A percentile compares a stretch with the other conserved stretches of the same genome.
These are phyloP conservation scores for Xylaria palmicola DNA, from an alignment of 495 filamentous ascomycete genomes.

Conservation along the genomic window DNA sequence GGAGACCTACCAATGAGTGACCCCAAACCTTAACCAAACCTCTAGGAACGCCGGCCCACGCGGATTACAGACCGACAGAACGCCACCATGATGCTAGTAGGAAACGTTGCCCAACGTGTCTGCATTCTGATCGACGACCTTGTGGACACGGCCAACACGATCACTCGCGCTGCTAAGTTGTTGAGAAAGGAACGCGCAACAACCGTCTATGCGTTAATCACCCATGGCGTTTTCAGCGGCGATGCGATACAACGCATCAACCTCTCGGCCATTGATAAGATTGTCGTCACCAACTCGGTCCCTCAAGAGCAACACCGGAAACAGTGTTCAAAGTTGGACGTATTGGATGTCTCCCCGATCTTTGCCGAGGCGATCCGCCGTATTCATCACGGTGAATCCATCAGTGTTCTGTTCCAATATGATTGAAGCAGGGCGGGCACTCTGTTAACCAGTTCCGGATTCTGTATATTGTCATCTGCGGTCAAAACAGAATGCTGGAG, in stretches of 20 bases:
- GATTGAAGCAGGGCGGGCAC: conserved; percentile 49
- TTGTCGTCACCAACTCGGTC: conserved; percentile 92
- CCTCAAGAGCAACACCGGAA: conserved; percentile 79
- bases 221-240: conserved; percentile 90
- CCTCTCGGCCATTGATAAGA: conserved; percentile 81
- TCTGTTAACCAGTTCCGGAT: neutral
- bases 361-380: conserved; percentile 97
- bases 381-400: conserved; percentile 97
- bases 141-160: conserved; percentile 93
- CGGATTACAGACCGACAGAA: conserved; percentile 91
- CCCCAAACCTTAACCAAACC: conserved; percentile 37
- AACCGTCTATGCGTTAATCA: conserved; percentile 84
- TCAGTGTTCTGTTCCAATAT: conserved; percentile 94
- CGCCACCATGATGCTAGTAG: conserved; percentile 98
- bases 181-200: conserved; percentile 91
- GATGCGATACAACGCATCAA: conserved; percentile 95
- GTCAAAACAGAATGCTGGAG: neutral
- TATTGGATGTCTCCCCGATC: conserved; percentile 85
- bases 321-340: conserved; percentile 81
- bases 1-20: conserved; percentile 26
- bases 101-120: conserved; percentile 75
- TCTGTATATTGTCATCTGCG: neutral
- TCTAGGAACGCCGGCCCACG: conserved; percentile 92
- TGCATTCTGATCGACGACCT: conserved; percentile 93
- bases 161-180: conserved; percentile 94